These are phyloP conservation scores for Huntiella bhutanensis DNA, from an alignment of 2,329 filamentous ascomycete species.

Conservation along the genomic window DNA sequence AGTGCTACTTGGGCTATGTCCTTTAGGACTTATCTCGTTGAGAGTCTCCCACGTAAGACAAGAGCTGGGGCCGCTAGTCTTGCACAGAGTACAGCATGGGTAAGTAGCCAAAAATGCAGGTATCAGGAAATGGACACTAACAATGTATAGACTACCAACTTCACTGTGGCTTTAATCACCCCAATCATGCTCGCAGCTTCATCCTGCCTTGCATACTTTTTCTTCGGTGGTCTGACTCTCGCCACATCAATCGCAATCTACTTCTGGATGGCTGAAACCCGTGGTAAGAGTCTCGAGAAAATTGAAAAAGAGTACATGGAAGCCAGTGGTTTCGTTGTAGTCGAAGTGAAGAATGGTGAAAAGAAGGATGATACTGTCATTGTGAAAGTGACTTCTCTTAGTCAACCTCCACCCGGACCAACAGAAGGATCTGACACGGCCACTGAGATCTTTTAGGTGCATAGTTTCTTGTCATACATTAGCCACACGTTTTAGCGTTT, in stretches of 20 bases:
- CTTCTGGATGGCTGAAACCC: constrained; percentile 25
- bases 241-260: constrained; percentile 20
- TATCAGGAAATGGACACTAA: not conserved
- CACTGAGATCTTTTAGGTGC: too few species aligned
- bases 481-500: too few species aligned
- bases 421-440: too few species aligned
- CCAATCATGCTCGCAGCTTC: constrained; percentile 22
- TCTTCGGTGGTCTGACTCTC: constrained; percentile 24
- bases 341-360: not conserved
- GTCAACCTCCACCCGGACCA: too few species aligned
- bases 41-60: constrained; percentile 36
- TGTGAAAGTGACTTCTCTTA: too few species aligned
- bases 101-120: constrained; percentile 14
- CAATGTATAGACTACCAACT: constrained; percentile 22
- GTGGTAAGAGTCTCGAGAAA: constrained; percentile 23
- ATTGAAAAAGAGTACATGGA: constrained; percentile 15
- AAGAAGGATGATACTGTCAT: not conserved
- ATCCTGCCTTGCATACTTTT: constrained; percentile 25
- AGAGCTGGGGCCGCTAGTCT: constrained; percentile 34
- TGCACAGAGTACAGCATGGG: constrained; percentile 34
- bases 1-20: constrained; percentile 32
- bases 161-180: constrained; percentile 26
- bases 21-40: constrained; percentile 33
- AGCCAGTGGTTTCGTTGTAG: not conserved
- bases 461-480: too few species aligned